Base-by-base conservation (phyloP, 2,329 filamentous ascomycete genomes). In the Metarhizium rileyi region DNA sequence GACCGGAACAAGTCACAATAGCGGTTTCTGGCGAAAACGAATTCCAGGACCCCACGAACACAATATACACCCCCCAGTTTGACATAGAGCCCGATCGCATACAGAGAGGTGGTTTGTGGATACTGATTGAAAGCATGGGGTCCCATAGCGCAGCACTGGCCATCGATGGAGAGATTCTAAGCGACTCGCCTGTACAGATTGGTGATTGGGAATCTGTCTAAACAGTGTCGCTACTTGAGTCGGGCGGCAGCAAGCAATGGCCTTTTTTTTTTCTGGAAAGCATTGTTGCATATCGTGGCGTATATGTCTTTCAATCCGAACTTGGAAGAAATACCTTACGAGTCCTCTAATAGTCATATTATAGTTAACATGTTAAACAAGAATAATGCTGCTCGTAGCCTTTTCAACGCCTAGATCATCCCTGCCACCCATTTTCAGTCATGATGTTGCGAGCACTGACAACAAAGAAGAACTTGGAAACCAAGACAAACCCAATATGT, bases 51-150 rank as follows among this genome's bases (percentile, higher is more conserved):
- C 76, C 76, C 20, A 74, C 75, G 5, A 72, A 75, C 51, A 81
- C 80, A 0, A 74, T 94, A 25, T 76, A 87, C 45, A 86, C 86
- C 2, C 73, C 80, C 14, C 84, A 91, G 55, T 76, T 94, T 47
- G 84, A 94, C 66, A 68, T 95, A 40, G 80, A 82, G 42, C 85
- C 87, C 0, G 74, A 71, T n/a, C 66, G 77, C 55, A 70, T 73
- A 50, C 67, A 67, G 27, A 67, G 67, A 9, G 76, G 77, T 20
- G 83, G 83, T 18, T 64, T 90, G 50, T 94, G 86, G 85, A 71
- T 96, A 48, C 84, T 95, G 5, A 71, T 96, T 40, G 90, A 96
- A 66, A 77, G 86, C 55, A 77, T 91, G 59, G 86, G 82, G n/a
- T 77, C 76, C 10, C 72, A 62, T 23, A 59, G 61, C 23, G 58